Evolutionary conservation across 305 asterid species (phyloP), one percentile per base, ranked within the genome.

Genomic region (Fraxinus sp.): DNA sequence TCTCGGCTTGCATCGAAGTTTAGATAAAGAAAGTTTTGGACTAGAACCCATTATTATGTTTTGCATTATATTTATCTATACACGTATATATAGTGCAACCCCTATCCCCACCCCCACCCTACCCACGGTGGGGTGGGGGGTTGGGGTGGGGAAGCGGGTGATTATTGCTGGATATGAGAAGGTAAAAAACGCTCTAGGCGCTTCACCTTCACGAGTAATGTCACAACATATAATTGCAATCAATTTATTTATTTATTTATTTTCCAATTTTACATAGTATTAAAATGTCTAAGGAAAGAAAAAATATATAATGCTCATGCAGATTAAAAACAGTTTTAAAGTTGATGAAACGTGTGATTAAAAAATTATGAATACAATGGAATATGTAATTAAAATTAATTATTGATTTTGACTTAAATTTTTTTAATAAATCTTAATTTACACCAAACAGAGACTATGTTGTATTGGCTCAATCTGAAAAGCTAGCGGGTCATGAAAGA

Each of bases 1-100:
- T 35, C 81, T 85, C 13, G 89, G 86, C 82, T 89, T 90, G 85
- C 81, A 85, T 35, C 94, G 97, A 20, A 90, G 88, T 74, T 89
- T 92, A 0, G 92, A 86, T 76, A 93, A 78, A 5, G 90, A 84
- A 5, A 94, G 93, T 73, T 84, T 92, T 1, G 95, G 96, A 14
- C 91, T 88, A 10, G 95, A 84, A 36, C 32, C 83, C 81, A 74
- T 78, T 46, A 35, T 82, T 84, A 11, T 26, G 37, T 37, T 68
- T 26, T 22, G 9, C 7, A 13, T 11, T 68, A 8, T 26, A 11
- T 13, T 16, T 68, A 10, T 28, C 36, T 28, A 28, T 13, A 28
- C 20, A 20, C 5, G n/a, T 28, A 28, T 68, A 68, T 86, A 88
- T 88, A 39, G 36, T 2, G 62, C n/a, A 52, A n/a, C 64, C 24